Evolutionary conservation across 495 filamentous ascomycete genomes (phyloP).

Genomic region (Penicillium riverlandense): DNA sequence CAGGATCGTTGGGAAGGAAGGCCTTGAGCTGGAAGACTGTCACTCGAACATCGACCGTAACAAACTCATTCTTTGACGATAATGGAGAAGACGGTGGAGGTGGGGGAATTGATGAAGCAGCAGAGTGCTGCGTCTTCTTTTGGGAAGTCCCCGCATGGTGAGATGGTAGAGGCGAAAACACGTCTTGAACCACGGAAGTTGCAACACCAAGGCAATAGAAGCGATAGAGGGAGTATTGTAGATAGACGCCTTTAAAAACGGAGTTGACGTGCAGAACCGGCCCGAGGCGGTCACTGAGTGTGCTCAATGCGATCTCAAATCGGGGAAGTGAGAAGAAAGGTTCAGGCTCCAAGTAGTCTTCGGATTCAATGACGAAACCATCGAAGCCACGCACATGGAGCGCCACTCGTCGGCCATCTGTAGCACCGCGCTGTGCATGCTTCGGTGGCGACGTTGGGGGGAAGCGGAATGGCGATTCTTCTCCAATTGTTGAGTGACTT

Average conservation of each 20-base stretch:
- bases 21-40: conserved; percentile 82
- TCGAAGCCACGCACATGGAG: conserved; percentile 78
- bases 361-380: conserved; percentile 79
- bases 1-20: conserved; percentile 76
- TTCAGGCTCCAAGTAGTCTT: conserved; percentile 76
- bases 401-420: conserved; percentile 77
- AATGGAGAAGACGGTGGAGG: conserved; percentile 21
- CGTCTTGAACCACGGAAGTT: conserved; percentile 62
- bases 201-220: conserved; percentile 90
- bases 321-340: conserved; percentile 80
- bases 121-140: conserved; percentile 5
- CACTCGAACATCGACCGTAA: conserved; percentile 72
- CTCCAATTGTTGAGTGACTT: conserved; percentile 47
- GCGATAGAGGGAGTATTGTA: conserved; percentile 90
- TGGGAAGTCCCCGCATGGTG: conserved; percentile 4
- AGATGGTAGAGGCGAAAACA: conserved; percentile 50
- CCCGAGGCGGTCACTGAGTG: conserved; percentile 76
- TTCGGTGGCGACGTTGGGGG: conserved; percentile 54
- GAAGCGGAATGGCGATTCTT: conserved; percentile 46
- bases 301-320: conserved; percentile 80
- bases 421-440: conserved; percentile 49
- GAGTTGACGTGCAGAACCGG: conserved; percentile 83
- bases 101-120: conserved; percentile 18
- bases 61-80: conserved; percentile 49
- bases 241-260: conserved; percentile 63